Base-by-base conservation (phyloP, 2,329 filamentous ascomycete genomes). In the Talaromyces funiculosus region DNA sequence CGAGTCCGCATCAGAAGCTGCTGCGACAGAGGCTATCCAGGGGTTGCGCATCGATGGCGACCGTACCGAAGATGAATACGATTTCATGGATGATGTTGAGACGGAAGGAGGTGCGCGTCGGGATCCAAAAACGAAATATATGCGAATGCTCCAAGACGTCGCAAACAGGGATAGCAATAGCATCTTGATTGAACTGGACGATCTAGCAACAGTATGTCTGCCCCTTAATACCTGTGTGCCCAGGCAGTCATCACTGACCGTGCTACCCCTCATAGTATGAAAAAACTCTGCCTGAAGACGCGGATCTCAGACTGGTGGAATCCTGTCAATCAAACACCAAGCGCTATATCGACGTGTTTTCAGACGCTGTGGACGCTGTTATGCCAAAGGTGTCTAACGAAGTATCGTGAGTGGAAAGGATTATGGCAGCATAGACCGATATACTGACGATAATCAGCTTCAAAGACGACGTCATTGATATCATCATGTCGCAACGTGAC, bases 391-490 rank as follows among this genome's bases (percentile, higher is more conserved):
- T 92, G 42, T 89, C 85, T 14, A 82, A 81, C 57, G 91, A 96
- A 65, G 83, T 93, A 66, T 92, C 84, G 84, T 91, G 82, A 67
- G 85, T 71, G 14, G 38, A 14, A 9, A n/a, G 53, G 16, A 24
- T 22, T 26, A 40, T 45, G 12, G 62, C 38, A 58, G 47, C 37
- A 49, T 53, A 45, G 35, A 18, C 65, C 72, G 67, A 72, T 65
- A 60, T 20, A n/a, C 8, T 14, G 20, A 59, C 45, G 12, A 31
- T 22, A 53, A 53, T 37, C 66, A 91, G 88, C 67, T 97, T 96
- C 82, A 97, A 97, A 75, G 92, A 97, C 71, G 94, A 99, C 75
- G 92, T 97, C 9, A 83, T 99, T 45, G 94, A 99, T 76, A 90
- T 99, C 31, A 88, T 99, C 70, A 95, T 97, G 89, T 90, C 91